These are phyloP conservation scores for Eremomyces bilateralis DNA, from an alignment of 495 filamentous ascomycete species.

Conservation along the genomic window DNA sequence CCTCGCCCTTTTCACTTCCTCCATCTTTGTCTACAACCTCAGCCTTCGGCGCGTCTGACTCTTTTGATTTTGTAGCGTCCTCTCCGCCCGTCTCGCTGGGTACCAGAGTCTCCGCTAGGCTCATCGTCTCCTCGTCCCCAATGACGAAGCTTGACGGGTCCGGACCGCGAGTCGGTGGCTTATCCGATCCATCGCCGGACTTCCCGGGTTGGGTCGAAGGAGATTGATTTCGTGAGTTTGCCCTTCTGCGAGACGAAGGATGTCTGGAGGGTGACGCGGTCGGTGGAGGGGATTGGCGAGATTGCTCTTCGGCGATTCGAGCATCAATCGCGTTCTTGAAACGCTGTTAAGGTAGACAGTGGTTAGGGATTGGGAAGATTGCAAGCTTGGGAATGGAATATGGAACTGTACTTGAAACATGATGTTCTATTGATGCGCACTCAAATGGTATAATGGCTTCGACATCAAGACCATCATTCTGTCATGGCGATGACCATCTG, in stretches of 20 bases:
- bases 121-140: constrained; percentile 48
- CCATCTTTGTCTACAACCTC: constrained; percentile 8
- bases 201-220: constrained; percentile 27
- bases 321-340: constrained; percentile 70
- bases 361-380: too few relatives aligned
- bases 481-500: too few relatives aligned
- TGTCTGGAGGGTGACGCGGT: constrained; percentile 9
- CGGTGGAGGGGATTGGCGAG: constrained; percentile 39
- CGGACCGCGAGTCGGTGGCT: constrained; percentile 30
- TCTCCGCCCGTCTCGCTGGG: constrained; percentile 9
- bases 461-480: too few relatives aligned
- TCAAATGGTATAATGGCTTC: too few relatives aligned
- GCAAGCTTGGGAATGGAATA: too few relatives aligned
- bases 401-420: too few relatives aligned
- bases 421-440: too few relatives aligned
- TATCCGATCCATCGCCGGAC: constrained; percentile 29
- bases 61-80: constrained; percentile 1
- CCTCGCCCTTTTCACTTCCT: constrained; percentile 6
- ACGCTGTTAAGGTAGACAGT: constrained; percentile 40
- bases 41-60: constrained; percentile 5
- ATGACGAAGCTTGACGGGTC: constrained; percentile 73
- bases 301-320: constrained; percentile 76
- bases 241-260: constrained; percentile 13
- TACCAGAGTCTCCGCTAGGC: constrained; percentile 32
- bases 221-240: constrained; percentile 28